A percentile compares a stretch with the other conserved stretches of the same genome.
Conservation (phyloP, 2,329 filamentous ascomycete species). For the Aspergillus quadricinctus region DNA sequence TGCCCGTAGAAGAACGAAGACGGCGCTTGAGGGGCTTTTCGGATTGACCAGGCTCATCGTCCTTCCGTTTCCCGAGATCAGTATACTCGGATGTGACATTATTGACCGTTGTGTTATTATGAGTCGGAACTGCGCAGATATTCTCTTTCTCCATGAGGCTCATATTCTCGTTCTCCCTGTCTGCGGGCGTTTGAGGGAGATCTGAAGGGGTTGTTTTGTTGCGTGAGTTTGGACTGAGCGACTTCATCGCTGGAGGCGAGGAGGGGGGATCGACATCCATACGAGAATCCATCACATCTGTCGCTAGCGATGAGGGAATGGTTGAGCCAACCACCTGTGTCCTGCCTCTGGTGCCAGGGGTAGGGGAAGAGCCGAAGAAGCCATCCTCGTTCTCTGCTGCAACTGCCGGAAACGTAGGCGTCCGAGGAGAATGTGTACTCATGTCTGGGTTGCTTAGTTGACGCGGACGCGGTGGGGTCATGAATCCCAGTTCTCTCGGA, state of each 20-base stretch:
- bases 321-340: slow-evolving; percentile 24
- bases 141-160: slow-evolving; percentile 2
- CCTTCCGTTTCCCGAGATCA: slow-evolving; percentile 1
- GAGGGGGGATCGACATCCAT: slow-evolving; percentile 29
- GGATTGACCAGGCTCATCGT: not conserved
- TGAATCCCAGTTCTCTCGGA: slow-evolving; percentile 22
- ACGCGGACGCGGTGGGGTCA: slow-evolving; percentile 27
- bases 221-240: slow-evolving; percentile 18
- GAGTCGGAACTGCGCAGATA: not conserved
- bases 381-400: slow-evolving; percentile 39
- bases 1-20: slow-evolving; percentile 23
- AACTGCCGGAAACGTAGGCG: slow-evolving; percentile 40
- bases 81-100: not conserved
- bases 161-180: slow-evolving; percentile 11
- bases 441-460: slow-evolving; percentile 21
- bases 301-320: slow-evolving; percentile 31
- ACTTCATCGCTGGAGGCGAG: slow-evolving; percentile 30
- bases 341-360: slow-evolving; percentile 40
- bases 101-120: not conserved
- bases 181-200: slow-evolving; percentile 1
- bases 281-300: slow-evolving; percentile 20
- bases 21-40: slow-evolving; percentile 14
- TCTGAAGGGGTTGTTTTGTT: slow-evolving; percentile 5
- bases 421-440: slow-evolving; percentile 31
- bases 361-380: slow-evolving; percentile 51